Evolutionary conservation across 2,329 filamentous ascomycete genomes (phyloP).

Genomic region (Aspergillus neotritici): DNA sequence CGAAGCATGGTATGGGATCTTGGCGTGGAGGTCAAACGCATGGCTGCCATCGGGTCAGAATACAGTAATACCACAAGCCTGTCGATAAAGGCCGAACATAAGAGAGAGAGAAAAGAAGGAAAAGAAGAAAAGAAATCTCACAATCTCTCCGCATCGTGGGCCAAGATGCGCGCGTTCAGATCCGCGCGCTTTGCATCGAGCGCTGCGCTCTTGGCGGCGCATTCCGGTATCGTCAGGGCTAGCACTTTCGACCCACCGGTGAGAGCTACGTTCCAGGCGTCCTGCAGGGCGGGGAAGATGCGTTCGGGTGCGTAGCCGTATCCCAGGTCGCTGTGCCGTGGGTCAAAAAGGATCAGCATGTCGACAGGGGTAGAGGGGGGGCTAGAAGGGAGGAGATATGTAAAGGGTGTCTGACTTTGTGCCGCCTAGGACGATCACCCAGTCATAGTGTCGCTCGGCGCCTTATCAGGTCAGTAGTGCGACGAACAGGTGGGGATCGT

Average conservation of each 20-base stretch:
- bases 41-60: slow-evolving; percentile 37
- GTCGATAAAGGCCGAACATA: too few relatives aligned
- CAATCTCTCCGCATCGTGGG: slow-evolving; percentile 48
- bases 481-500: too few relatives aligned
- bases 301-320: slow-evolving; percentile 31
- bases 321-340: slow-evolving; percentile 43
- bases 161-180: slow-evolving; percentile 52
- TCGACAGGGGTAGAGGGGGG: neutral
- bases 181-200: slow-evolving; percentile 36
- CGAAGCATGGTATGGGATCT: slow-evolving; percentile 52
- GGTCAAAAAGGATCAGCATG: neutral
- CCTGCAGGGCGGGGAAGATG: slow-evolving; percentile 48
- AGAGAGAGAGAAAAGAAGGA: too few relatives aligned
- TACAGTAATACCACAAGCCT: too few relatives aligned
- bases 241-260: slow-evolving; percentile 51
- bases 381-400: too few relatives aligned
- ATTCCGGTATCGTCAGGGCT: slow-evolving; percentile 59
- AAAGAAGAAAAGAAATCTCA: slow-evolving; percentile 33
- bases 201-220: slow-evolving; percentile 23
- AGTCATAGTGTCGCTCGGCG: slow-evolving; percentile 44
- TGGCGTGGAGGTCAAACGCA: slow-evolving; percentile 51
- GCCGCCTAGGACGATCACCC: slow-evolving; percentile 59
- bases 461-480: neutral
- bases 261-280: slow-evolving; percentile 49
- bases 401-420: slow-evolving; percentile 45